Conservation (phyloP, 257 asterid species). For the Solanum bulbocastanum region DNA sequence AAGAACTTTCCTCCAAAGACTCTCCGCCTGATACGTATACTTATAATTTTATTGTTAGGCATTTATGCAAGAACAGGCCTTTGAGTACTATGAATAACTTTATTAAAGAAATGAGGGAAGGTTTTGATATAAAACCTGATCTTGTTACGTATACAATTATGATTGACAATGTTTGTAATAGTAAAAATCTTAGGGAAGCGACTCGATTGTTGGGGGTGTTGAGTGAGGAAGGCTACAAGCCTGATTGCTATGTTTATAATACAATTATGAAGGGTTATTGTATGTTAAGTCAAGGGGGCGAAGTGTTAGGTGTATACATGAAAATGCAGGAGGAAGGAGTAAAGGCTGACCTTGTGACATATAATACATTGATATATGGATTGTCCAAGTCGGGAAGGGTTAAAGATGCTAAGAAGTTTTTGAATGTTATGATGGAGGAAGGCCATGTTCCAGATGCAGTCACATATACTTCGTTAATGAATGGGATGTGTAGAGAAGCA, state of each 20-base stretch:
- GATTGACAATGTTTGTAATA: slow-evolving; percentile 92
- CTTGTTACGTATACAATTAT: slow-evolving; percentile 85
- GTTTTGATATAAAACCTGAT: slow-evolving; percentile 64
- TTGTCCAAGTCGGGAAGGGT: slow-evolving; percentile 74
- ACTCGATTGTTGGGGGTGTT: slow-evolving; percentile 46
- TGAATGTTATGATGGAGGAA: slow-evolving; percentile 54
- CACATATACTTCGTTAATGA: slow-evolving; percentile 91
- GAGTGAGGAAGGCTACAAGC: slow-evolving; percentile 72
- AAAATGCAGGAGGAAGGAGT: slow-evolving; percentile 79
- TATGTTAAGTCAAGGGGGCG: slow-evolving; percentile 51
- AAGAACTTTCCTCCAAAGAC: slow-evolving; percentile 50
- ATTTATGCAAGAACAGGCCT: slow-evolving; percentile 58
- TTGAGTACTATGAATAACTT: slow-evolving; percentile 44
- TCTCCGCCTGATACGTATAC: slow-evolving; percentile 57
- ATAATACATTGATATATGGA: slow-evolving; percentile 76
- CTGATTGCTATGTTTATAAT: slow-evolving; percentile 80
- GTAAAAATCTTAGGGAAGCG: slow-evolving; percentile 88
- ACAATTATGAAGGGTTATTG: slow-evolving; percentile 93
- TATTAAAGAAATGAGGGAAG: slow-evolving; percentile 56
- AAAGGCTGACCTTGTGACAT: slow-evolving; percentile 70
- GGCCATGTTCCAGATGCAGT: slow-evolving; percentile 73
- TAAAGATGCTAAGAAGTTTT: slow-evolving; percentile 67
- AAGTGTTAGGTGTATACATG: slow-evolving; percentile 64
- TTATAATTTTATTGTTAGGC: slow-evolving; percentile 71
- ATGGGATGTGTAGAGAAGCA: slow-evolving; percentile 87